Evolutionary conservation across 805 yeast genomes (phyloP).

Genomic region (Phaffomyces antillensis): DNA sequence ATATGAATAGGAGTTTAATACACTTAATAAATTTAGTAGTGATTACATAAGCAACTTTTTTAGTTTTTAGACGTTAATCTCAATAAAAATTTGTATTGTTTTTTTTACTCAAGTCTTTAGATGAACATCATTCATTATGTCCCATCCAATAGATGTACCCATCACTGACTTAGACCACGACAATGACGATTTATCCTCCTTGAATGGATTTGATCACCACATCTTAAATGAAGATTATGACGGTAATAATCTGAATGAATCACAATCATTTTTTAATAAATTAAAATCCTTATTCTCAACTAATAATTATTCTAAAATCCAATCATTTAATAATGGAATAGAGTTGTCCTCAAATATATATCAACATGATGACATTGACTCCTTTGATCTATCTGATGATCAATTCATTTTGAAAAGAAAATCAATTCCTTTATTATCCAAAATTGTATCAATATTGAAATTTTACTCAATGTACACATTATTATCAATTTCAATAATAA

Average conservation of each 20-base stretch:
- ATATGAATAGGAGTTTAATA: too few species aligned
- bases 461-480: constrained; percentile 5
- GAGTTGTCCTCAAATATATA: constrained; percentile 12
- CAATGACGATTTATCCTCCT: constrained; percentile 20
- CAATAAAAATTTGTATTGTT: too few species aligned
- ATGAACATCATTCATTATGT: not conserved
- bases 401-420: constrained; percentile 19
- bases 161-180: constrained; percentile 45
- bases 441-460: constrained; percentile 1
- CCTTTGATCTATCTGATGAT: constrained; percentile 24
- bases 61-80: too few species aligned
- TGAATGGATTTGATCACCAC: constrained; percentile 18
- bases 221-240: not conserved
- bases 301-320: constrained; percentile 10
- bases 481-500: constrained; percentile 8
- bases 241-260: not conserved
- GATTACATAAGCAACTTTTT: too few species aligned
- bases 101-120: too few species aligned
- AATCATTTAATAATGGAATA: constrained; percentile 16
- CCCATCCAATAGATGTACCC: constrained; percentile 45
- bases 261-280: constrained; percentile 6
- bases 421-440: constrained; percentile 2
- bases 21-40: too few species aligned
- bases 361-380: constrained; percentile 13
- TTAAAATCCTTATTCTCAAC: constrained; percentile 5